A percentile compares a stretch with the other conserved stretches of the same genome.
Evolutionary conservation across 805 yeast genomes (phyloP).

Genomic region (Wilhelminamyces savonicus): DNA sequence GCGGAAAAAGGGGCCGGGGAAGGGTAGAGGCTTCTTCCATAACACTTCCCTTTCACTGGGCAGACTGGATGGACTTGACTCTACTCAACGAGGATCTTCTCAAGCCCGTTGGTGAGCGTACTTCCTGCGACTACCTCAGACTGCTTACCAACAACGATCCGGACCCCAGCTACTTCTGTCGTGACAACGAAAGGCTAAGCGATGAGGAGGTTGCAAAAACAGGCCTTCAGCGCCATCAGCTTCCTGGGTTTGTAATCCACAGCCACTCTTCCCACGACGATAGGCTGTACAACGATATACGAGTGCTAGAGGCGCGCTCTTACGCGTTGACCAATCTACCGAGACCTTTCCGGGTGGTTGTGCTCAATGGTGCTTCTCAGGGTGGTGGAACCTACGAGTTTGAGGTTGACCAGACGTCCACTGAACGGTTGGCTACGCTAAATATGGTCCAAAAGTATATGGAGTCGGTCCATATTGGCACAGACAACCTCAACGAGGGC

Average conservation of each 20-base stretch:
- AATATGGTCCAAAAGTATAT: neutral
- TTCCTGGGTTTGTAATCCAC: conserved; percentile 19
- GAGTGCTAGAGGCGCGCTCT: conserved; percentile 14
- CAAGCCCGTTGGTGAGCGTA: conserved; percentile 11
- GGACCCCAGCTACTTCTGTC: conserved; percentile 10
- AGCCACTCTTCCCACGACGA: conserved; percentile 10
- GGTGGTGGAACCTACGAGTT: conserved; percentile 10
- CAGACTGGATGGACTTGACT: conserved; percentile 21
- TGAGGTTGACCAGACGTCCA: conserved; percentile 5
- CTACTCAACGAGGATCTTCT: conserved; percentile 11
- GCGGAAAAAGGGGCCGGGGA: neutral
- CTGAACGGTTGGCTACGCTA: neutral
- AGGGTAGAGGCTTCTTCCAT: conserved; percentile 1
- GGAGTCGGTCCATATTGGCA: neutral
- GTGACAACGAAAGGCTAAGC: conserved; percentile 9
- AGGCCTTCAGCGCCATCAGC: conserved; percentile 18
- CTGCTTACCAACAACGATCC: conserved; percentile 6
- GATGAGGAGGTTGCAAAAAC: conserved; percentile 10
- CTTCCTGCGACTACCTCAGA: conserved; percentile 14
- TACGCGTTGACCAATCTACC: conserved; percentile 11
- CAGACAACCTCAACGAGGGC: neutral
- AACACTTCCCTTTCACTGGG: conserved; percentile 24
- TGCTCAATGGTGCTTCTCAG: conserved; percentile 3
- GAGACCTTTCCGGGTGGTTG: conserved; percentile 11
- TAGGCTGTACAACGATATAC: conserved; percentile 6